phyloP scores from a whole-genome alignment of 768 basidiomycete species.

The Paxillus involutus region DNA sequence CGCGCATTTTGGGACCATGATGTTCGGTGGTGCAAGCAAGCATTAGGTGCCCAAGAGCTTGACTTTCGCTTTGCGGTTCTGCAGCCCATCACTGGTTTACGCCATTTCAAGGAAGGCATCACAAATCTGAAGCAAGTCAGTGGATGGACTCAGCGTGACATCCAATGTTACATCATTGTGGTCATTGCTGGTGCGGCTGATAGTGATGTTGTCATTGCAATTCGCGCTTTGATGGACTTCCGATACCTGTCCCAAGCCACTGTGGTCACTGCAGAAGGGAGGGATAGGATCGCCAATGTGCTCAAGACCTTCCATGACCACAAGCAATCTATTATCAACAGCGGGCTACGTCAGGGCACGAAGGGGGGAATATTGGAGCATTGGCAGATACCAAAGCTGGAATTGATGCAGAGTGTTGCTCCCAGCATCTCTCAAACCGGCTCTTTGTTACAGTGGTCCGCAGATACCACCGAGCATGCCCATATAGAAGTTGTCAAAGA shows the following conservation, averaged over 20 bases:
- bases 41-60: conserved; percentile 19
- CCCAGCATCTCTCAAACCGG: conserved; percentile 29
- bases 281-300: not conserved
- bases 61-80: conserved; percentile 28
- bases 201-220: conserved; percentile 26
- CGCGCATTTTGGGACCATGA: conserved; percentile 28
- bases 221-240: conserved; percentile 36
- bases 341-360: conserved; percentile 25
- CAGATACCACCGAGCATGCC: conserved; percentile 34
- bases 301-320: conserved; percentile 24
- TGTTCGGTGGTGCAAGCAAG: conserved; percentile 18
- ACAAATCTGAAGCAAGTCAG: conserved; percentile 27
- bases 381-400: conserved; percentile 43
- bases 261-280: conserved; percentile 8
- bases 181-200: conserved; percentile 32
- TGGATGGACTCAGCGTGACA: conserved; percentile 26
- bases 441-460: conserved; percentile 32
- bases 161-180: conserved; percentile 28
- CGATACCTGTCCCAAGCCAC: no score
- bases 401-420: conserved; percentile 34
- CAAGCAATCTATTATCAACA: conserved; percentile 34
- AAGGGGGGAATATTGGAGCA: conserved; percentile 24
- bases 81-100: no score
- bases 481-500: conserved; percentile 34
- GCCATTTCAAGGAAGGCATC: no score